These are phyloP conservation scores for Oryza rufipogon DNA, from an alignment of 176 grass and related monocot species.

Conservation along the genomic window DNA sequence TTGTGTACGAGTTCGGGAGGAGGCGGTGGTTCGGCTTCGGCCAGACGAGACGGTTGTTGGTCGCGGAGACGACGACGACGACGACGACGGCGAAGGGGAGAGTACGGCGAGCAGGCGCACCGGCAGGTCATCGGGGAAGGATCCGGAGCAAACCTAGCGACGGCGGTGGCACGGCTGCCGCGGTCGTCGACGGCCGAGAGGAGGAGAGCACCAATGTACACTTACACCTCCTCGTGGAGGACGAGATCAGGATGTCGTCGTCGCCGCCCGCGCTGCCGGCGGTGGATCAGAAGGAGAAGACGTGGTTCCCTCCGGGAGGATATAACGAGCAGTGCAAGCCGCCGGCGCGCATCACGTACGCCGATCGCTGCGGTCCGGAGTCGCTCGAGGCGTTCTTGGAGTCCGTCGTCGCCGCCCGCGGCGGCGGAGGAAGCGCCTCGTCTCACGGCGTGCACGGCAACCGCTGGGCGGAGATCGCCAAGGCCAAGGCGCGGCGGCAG, in stretches of 20 bases:
- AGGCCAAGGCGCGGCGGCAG: constrained; percentile 7
- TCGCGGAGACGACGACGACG: background rate
- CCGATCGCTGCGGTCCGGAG: background rate
- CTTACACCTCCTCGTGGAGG: background rate
- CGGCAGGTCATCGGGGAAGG: background rate
- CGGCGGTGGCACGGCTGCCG: too few relatives aligned
- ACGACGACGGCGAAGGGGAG: background rate
- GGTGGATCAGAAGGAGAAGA: background rate
- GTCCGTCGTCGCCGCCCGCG: background rate
- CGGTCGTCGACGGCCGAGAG: too few relatives aligned
- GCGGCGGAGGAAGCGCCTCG: background rate
- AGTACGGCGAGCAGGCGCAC: background rate
- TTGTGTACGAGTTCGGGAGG: constrained; percentile 1
- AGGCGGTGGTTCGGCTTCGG: background rate
- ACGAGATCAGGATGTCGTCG: background rate
- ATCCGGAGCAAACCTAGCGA: background rate
- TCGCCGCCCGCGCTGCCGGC: background rate
- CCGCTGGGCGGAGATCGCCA: background rate
- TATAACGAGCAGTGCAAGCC: background rate
- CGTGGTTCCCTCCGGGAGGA: background rate
- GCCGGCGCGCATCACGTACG: background rate
- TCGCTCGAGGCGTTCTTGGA: background rate
- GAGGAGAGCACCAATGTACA: too few relatives aligned
- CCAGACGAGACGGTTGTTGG: background rate
- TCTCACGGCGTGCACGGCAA: background rate